A percentile compares a stretch with the other conserved stretches of the same genome.
These are phyloP conservation scores for Echinosophora koreensis DNA, from an alignment of 306 rosid genomes.

Conservation along the genomic window DNA sequence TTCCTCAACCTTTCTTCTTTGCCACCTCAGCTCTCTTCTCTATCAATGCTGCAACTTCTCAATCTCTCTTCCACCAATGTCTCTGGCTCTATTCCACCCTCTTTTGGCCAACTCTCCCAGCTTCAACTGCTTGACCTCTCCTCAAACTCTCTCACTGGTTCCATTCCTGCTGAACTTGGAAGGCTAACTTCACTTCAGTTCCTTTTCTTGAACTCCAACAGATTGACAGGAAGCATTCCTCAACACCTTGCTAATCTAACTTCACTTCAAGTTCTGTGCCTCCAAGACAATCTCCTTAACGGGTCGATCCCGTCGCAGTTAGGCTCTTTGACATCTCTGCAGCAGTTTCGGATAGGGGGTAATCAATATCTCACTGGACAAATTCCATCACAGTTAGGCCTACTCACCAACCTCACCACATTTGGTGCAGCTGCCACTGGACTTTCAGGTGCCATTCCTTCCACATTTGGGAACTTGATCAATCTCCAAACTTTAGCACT, in stretches of 20 bases:
- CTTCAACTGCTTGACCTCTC: constrained; percentile 92
- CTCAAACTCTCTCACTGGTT: constrained; percentile 78
- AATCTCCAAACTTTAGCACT: constrained; percentile 86
- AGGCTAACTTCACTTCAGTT: constrained; percentile 74
- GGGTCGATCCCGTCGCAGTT: constrained; percentile 86
- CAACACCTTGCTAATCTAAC: constrained; percentile 69
- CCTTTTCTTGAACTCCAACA: constrained; percentile 82
- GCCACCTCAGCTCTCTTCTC: constrained; percentile 76
- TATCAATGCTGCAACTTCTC: constrained; percentile 87
- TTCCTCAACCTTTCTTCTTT: constrained; percentile 80
- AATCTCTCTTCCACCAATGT: constrained; percentile 91
- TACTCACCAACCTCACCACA: constrained; percentile 82
- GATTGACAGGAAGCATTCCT: constrained; percentile 72
- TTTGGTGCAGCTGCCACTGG: constrained; percentile 96
- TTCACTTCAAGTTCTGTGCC: constrained; percentile 75
- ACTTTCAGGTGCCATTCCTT: constrained; percentile 84
- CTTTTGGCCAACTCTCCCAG: constrained; percentile 73
- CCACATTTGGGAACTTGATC: constrained; percentile 84
- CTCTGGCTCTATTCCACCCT: constrained; percentile 82
- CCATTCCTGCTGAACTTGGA: constrained; percentile 82
- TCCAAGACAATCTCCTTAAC: constrained; percentile 83
- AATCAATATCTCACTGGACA: constrained; percentile 83
- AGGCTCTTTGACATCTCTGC: constrained; percentile 82
- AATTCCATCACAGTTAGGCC: constrained; percentile 77
- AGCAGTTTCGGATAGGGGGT: constrained; percentile 90